These are phyloP conservation scores for Yamadazyma takamatsuzukensis DNA, from an alignment of 805 yeast genomes.

Conservation along the genomic window DNA sequence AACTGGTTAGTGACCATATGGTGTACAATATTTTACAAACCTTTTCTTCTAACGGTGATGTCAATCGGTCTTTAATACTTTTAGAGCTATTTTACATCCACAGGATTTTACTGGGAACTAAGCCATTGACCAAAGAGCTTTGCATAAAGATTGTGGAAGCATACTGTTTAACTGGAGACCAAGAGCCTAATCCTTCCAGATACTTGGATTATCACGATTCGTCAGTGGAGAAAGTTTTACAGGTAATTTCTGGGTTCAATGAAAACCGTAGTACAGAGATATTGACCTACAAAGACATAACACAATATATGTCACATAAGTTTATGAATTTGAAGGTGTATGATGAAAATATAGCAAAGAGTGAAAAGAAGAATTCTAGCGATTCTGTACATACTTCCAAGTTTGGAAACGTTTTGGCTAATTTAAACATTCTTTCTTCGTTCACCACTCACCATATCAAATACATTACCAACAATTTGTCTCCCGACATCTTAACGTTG, in stretches of 20 bases:
- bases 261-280: conserved; percentile 10
- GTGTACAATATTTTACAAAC: conserved; percentile 26
- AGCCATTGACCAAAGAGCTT: conserved; percentile 29
- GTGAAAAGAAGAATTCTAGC: conserved; percentile 8
- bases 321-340: conserved; percentile 21
- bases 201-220: conserved; percentile 16
- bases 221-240: conserved; percentile 26
- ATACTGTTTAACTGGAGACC: conserved; percentile 23
- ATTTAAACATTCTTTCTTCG: conserved; percentile 18
- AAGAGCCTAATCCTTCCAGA: conserved; percentile 3
- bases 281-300: conserved; percentile 25
- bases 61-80: conserved; percentile 26
- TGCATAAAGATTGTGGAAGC: conserved; percentile 31
- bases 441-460: conserved; percentile 22
- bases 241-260: conserved; percentile 27
- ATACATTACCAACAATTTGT: conserved; percentile 15
- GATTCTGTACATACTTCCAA: conserved; percentile 17
- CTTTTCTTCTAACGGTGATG: conserved; percentile 35
- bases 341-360: conserved; percentile 22
- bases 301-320: conserved; percentile 25
- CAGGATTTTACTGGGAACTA: conserved; percentile 27
- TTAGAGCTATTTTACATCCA: conserved; percentile 34
- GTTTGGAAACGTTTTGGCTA: conserved; percentile 32
- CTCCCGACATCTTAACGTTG: conserved; percentile 18
- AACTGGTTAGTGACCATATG: conserved; percentile 19